Percentiles rank a stretch among this genome's conserved stretches.
Evolutionary conservation across 305 asterid genomes (phyloP).

Genomic region (Salvia sclarea): DNA sequence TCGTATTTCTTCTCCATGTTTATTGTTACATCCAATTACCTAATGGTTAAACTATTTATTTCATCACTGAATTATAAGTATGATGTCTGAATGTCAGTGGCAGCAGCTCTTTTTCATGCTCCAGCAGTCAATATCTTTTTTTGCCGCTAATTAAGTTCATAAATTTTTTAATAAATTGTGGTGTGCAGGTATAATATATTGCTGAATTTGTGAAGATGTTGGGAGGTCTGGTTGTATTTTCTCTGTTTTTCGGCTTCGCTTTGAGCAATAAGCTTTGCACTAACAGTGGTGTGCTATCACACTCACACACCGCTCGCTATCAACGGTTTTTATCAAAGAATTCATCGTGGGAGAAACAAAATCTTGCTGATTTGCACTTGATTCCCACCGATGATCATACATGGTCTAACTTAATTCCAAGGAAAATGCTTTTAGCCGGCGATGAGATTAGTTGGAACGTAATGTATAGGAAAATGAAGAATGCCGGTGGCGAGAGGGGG

Average conservation of each 20-base stretch:
- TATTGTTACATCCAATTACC: neutral
- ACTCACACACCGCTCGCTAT: constrained; percentile 67
- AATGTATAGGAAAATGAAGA: constrained; percentile 51
- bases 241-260: constrained; percentile 45
- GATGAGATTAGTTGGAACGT: constrained; percentile 56
- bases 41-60: neutral
- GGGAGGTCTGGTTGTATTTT: constrained; percentile 34
- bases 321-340: constrained; percentile 44
- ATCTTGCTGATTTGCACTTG: constrained; percentile 59
- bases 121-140: neutral
- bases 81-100: neutral
- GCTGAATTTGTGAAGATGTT: constrained; percentile 33
- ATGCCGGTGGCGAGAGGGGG: constrained; percentile 28
- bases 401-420: constrained; percentile 66
- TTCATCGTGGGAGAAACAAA: constrained; percentile 53
- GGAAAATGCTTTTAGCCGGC: constrained; percentile 67
- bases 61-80: neutral
- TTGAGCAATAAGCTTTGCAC: constrained; percentile 61
- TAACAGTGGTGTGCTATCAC: constrained; percentile 54
- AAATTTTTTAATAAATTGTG: neutral
- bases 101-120: neutral
- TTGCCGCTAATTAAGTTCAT: neutral
- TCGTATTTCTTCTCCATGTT: neutral
- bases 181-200: constrained; percentile 33
- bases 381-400: constrained; percentile 66